Conservation (phyloP, 805 yeast genomes). For the Kazachstania viticola region DNA sequence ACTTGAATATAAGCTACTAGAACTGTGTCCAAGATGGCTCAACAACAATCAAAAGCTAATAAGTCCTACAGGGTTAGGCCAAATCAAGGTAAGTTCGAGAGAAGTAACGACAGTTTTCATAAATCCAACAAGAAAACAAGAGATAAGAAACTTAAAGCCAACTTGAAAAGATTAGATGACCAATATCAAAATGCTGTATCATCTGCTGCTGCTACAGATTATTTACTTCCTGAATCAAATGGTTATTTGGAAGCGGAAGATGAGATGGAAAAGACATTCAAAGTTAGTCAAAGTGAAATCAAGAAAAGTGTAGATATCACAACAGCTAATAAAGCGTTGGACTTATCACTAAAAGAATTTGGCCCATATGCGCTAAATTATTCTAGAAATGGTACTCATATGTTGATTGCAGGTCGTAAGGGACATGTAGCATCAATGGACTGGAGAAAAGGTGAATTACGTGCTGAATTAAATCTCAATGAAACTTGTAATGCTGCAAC, state of each 20-base stretch:
- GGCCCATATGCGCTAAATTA: constrained; percentile 84
- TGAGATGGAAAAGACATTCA: constrained; percentile 83
- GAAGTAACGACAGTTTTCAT: constrained; percentile 10
- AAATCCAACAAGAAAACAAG: constrained; percentile 29
- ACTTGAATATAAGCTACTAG: too few relatives aligned
- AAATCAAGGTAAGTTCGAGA: constrained; percentile 25
- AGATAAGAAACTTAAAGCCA: constrained; percentile 53
- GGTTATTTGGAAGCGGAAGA: constrained; percentile 89
- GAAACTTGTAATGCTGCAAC: constrained; percentile 89
- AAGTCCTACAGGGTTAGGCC: constrained; percentile 15
- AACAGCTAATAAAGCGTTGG: constrained; percentile 66
- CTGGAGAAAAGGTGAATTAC: constrained; percentile 80
- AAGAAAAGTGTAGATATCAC: constrained; percentile 61
- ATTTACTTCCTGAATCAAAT: constrained; percentile 68
- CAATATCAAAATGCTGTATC: constrained; percentile 69
- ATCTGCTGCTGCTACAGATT: constrained; percentile 78
- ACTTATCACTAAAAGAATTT: constrained; percentile 57
- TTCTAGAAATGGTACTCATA: constrained; percentile 76
- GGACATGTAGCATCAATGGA: constrained; percentile 96
- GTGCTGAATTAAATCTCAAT: constrained; percentile 71
- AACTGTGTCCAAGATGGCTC: constrained; percentile 2
- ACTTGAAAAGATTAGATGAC: constrained; percentile 54
- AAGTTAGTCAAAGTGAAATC: constrained; percentile 73
- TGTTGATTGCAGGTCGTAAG: constrained; percentile 75
- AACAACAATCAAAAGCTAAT: constrained; percentile 2